Conservation (phyloP, 345 rosid genomes). For the Clausena lansium region DNA sequence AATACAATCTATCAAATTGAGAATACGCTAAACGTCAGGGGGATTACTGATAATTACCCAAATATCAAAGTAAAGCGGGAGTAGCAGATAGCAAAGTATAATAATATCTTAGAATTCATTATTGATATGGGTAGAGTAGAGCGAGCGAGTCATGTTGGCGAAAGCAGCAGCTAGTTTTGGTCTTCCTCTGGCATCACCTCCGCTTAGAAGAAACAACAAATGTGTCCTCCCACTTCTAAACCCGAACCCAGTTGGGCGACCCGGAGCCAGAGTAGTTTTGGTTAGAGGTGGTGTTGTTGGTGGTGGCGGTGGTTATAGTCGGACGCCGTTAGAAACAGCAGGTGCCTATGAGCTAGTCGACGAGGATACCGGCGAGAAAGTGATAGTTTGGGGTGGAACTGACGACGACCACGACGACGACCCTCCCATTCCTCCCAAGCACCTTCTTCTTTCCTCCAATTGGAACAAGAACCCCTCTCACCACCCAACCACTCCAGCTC, state of each 20-base stretch:
- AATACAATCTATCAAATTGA: no score
- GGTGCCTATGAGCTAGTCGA: slow-evolving; percentile 36
- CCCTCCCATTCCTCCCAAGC: slow-evolving; percentile 29
- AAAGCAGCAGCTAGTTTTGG: neutral
- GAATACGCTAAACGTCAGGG: no score
- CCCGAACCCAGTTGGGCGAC: neutral
- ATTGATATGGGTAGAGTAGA: no score
- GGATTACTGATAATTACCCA: no score
- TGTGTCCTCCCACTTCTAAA: neutral
- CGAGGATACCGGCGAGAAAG: slow-evolving; percentile 47
- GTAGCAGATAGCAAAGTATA: no score
- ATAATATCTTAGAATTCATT: neutral
- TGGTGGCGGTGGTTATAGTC: slow-evolving; percentile 22
- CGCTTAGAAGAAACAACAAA: slow-evolving; percentile 1
- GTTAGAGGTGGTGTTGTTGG: slow-evolving; percentile 21
- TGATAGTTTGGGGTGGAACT: slow-evolving; percentile 43
- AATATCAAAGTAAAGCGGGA: no score
- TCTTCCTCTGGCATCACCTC: neutral
- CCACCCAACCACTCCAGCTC: slow-evolving; percentile 2
- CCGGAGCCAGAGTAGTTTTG: slow-evolving; percentile 17
- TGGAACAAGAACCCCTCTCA: slow-evolving; percentile 14
- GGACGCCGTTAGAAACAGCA: slow-evolving; percentile 39
- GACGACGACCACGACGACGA: slow-evolving; percentile 24
- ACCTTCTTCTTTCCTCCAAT: slow-evolving; percentile 27
- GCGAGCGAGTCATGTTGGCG: slow-evolving; percentile 1